These are phyloP conservation scores for Sporothrix brunneoviolacea DNA, from an alignment of 2,329 filamentous ascomycete genomes.

Conservation along the genomic window DNA sequence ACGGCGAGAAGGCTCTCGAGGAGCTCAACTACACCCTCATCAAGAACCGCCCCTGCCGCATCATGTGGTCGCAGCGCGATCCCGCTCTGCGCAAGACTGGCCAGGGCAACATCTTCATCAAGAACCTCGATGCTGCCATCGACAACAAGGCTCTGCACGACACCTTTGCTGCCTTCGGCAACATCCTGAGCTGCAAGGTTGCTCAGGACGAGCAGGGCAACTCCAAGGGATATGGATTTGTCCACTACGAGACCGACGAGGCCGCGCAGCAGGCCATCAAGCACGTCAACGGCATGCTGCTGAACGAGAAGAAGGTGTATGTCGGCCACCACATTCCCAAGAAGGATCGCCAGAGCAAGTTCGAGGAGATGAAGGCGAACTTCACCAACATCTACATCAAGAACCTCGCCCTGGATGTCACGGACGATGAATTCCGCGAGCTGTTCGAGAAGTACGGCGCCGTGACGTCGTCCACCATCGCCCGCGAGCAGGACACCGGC, in stretches of 20 bases:
- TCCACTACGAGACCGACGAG: slow-evolving; percentile 99
- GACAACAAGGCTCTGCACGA: slow-evolving; percentile 99
- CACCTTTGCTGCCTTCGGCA: slow-evolving; percentile 97
- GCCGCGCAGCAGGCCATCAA: slow-evolving; percentile 96
- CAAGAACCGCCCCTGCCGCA: slow-evolving; percentile 97
- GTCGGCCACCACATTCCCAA: slow-evolving; percentile 99
- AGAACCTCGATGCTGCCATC: slow-evolving; percentile 97
- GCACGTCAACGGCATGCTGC: slow-evolving; percentile 98
- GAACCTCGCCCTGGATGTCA: slow-evolving; percentile 81
- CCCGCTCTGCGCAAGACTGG: slow-evolving; percentile 98
- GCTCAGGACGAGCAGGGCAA: slow-evolving; percentile 93
- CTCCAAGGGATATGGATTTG: slow-evolving; percentile 98
- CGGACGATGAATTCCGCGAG: slow-evolving; percentile 88
- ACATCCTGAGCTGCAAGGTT: slow-evolving; percentile 99
- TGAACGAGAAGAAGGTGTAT: slow-evolving; percentile 99
- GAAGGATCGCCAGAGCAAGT: slow-evolving; percentile 99
- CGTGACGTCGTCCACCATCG: slow-evolving; percentile 91
- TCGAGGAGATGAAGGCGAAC: slow-evolving; percentile 99
- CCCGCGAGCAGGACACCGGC: slow-evolving; percentile 73
- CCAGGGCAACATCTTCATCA: slow-evolving; percentile 99
- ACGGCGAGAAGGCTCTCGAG: slow-evolving; percentile 97
- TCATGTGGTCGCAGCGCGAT: slow-evolving; percentile 99
- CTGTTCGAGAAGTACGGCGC: slow-evolving; percentile 89
- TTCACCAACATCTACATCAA: slow-evolving; percentile 99
- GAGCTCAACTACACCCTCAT: slow-evolving; percentile 99